Evolutionary conservation across 2,329 filamentous ascomycete genomes (phyloP).

Genomic region (Aspergillus viridinutans): DNA sequence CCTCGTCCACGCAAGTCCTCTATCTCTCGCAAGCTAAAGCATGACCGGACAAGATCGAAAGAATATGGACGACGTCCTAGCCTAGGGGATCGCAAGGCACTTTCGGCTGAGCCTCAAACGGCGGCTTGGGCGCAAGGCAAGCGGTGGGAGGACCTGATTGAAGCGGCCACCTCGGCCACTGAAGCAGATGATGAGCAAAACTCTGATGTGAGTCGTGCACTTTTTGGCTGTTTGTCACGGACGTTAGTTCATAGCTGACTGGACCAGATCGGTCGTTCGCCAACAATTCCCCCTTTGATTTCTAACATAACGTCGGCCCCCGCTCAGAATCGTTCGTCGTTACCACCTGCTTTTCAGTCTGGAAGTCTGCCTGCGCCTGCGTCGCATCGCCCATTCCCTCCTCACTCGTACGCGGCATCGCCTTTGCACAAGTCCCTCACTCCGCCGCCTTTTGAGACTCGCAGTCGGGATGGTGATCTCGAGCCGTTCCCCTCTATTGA

Average conservation of each 20-base stretch:
- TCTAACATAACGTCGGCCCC: constrained; percentile 37
- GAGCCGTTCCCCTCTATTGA: constrained; percentile 90
- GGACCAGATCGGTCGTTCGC: constrained; percentile 35
- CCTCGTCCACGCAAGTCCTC: constrained; percentile 79
- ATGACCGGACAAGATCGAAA: constrained; percentile 76
- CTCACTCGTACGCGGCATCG: constrained; percentile 69
- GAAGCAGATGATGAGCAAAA: constrained; percentile 82
- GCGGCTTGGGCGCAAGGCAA: constrained; percentile 72
- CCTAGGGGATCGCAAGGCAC: constrained; percentile 73
- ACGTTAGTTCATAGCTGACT: constrained; percentile 44
- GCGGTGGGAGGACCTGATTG: constrained; percentile 93
- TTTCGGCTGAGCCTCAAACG: constrained; percentile 77
- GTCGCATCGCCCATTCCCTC: constrained; percentile 43
- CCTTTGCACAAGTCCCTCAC: constrained; percentile 87
- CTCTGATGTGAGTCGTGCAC: constrained; percentile 63
- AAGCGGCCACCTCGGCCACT: constrained; percentile 87
- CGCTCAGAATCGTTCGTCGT: constrained; percentile 54
- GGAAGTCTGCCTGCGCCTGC: constrained; percentile 36
- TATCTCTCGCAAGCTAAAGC: constrained; percentile 69
- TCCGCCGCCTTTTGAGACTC: constrained; percentile 65
- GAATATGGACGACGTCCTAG: constrained; percentile 69
- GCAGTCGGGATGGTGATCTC: constrained; percentile 51
- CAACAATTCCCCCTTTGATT: constrained; percentile 37
- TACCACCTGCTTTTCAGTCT: constrained; percentile 58
- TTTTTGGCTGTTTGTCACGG: background rate